A percentile compares a stretch with the other conserved stretches of the same genome.
Conservation (phyloP, 441 rosid species). For the Brassica balearica region DNA sequence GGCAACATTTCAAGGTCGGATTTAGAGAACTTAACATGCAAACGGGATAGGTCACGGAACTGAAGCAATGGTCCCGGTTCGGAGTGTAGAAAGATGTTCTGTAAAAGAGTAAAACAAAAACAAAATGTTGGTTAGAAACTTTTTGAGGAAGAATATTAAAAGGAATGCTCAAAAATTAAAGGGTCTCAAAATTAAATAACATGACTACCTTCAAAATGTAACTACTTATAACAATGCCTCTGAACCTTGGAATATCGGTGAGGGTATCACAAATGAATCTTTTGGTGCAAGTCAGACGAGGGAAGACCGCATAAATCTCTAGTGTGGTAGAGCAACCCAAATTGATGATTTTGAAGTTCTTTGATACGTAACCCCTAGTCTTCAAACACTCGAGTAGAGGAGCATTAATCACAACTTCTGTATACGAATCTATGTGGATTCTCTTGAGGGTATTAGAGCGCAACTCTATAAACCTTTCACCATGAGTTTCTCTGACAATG, state of each 20-base stretch:
- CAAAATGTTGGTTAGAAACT: constrained; percentile 11
- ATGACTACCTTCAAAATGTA: not conserved
- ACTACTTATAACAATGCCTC: not conserved
- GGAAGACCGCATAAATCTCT: not conserved
- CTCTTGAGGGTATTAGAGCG: constrained; percentile 20
- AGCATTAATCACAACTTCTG: constrained; percentile 10
- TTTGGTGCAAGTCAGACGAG: not conserved
- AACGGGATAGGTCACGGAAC: not conserved
- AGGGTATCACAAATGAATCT: not conserved
- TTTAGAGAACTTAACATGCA: not conserved
- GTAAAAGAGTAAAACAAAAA: not conserved
- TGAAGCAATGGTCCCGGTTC: not conserved
- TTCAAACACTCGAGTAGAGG: constrained; percentile 20
- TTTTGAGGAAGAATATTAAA: not conserved
- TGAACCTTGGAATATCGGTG: not conserved
- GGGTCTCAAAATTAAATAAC: not conserved
- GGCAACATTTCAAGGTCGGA: constrained; percentile 22
- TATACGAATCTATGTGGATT: not conserved
- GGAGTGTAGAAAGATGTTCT: not conserved
- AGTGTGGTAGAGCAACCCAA: constrained; percentile 14
- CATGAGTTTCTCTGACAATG: not conserved
- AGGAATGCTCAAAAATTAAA: not conserved
- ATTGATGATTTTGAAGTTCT: constrained; percentile 9
- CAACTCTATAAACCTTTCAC: not conserved
- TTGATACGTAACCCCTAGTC: not conserved